Conservation (phyloP, 306 rosid species). For the Lathyrus oleraceus region DNA sequence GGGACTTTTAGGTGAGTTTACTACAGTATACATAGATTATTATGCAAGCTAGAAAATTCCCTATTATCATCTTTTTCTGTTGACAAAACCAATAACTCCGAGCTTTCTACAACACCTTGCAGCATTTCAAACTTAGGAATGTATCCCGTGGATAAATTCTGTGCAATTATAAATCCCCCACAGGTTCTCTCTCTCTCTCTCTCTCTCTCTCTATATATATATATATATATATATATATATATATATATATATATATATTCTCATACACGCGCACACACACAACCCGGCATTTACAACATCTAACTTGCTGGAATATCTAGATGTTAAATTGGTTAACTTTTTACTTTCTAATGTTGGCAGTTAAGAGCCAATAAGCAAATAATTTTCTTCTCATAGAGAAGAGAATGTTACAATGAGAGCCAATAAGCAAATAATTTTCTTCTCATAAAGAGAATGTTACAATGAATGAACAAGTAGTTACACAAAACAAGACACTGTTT, state of each 20-base stretch:
- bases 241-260: no score
- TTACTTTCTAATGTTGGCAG: background rate
- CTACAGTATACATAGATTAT: slow-evolving; percentile 12
- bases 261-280: slow-evolving; percentile 8
- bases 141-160: slow-evolving; percentile 94
- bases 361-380: slow-evolving; percentile 5
- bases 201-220: background rate
- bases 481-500: background rate
- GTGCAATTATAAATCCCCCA: slow-evolving; percentile 97
- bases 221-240: no score
- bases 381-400: no score
- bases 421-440: no score
- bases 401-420: no score
- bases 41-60: slow-evolving; percentile 16
- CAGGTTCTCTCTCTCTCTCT: slow-evolving; percentile 64
- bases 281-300: background rate
- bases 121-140: slow-evolving; percentile 99
- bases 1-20: slow-evolving; percentile 87
- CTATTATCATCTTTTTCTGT: background rate
- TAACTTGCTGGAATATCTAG: background rate
- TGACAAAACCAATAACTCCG: slow-evolving; percentile 28
- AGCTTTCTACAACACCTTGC: slow-evolving; percentile 42
- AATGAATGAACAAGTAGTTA: no score
- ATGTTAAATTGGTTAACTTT: slow-evolving; percentile 3
- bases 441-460: no score